phyloP scores from a whole-genome alignment of 192 early-diverging fungal species.

The Mortierella claussenii region DNA sequence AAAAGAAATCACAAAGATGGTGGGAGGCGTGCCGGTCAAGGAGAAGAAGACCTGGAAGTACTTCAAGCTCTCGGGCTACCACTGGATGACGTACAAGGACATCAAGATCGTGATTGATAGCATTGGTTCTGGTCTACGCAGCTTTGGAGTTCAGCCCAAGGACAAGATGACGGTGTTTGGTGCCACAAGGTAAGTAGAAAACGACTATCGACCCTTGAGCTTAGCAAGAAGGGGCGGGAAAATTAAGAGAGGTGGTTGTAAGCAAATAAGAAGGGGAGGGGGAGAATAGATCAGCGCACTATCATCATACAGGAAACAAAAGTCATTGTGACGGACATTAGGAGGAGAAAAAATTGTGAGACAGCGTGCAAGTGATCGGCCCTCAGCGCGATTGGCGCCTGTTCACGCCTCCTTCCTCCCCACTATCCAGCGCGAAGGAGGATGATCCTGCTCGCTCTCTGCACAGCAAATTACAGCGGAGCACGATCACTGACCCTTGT shows the following conservation, averaged over 20 bases:
- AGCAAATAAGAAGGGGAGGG: too few species aligned
- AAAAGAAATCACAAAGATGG: slow-evolving; percentile 71
- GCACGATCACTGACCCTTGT: too few species aligned
- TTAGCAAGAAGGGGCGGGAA: too few species aligned
- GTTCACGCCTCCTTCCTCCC: too few species aligned
- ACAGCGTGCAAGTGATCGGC: neutral
- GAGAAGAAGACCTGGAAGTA: slow-evolving; percentile 87
- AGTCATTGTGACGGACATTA: too few species aligned
- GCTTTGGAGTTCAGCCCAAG: slow-evolving; percentile 62
- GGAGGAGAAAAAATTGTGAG: neutral
- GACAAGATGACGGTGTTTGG: slow-evolving; percentile 71
- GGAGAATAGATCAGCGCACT: too few species aligned
- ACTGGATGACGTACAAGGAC: slow-evolving; percentile 81
- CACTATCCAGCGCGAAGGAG: too few species aligned
- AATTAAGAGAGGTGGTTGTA: too few species aligned
- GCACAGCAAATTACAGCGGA: too few species aligned
- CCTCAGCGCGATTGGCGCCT: neutral
- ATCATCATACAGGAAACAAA: too few species aligned
- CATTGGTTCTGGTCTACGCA: slow-evolving; percentile 75
- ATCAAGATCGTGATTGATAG: slow-evolving; percentile 57
- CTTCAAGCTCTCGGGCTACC: slow-evolving; percentile 77
- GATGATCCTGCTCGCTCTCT: too few species aligned
- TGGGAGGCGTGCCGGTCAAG: slow-evolving; percentile 60
- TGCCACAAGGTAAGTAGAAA: slow-evolving; percentile 63
- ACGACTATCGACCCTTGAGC: too few species aligned